A percentile compares a stretch with the other conserved stretches of the same genome.
Evolutionary conservation across 2,329 filamentous ascomycete genomes (phyloP).

Genomic region (Pestalotiopsis sp.): DNA sequence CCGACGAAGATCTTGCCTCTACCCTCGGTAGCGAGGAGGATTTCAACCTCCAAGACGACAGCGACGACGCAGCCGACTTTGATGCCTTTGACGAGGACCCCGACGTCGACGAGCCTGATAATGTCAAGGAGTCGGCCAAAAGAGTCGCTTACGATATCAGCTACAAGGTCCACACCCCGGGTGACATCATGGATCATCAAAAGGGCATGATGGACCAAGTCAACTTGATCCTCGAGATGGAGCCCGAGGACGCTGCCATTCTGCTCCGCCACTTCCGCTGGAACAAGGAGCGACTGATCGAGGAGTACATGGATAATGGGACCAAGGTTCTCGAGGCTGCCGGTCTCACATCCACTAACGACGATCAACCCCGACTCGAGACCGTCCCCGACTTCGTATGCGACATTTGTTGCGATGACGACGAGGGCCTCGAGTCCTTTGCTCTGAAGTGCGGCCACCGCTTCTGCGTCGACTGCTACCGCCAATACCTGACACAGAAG

Average conservation of each 20-base stretch:
- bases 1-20: constrained; percentile 92
- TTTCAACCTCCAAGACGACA: constrained; percentile 71
- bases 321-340: constrained; percentile 81
- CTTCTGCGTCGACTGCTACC: constrained; percentile 91
- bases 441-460: constrained; percentile 94
- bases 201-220: constrained; percentile 87
- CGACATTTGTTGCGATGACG: constrained; percentile 96
- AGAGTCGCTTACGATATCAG: constrained; percentile 81
- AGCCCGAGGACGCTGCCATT: constrained; percentile 88
- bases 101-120: constrained; percentile 52
- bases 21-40: constrained; percentile 78
- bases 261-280: constrained; percentile 86
- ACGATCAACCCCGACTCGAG: constrained; percentile 68
- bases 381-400: constrained; percentile 79
- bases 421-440: constrained; percentile 75
- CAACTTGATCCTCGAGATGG: constrained; percentile 86
- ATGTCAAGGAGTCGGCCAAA: constrained; percentile 69
- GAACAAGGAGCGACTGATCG: constrained; percentile 95
- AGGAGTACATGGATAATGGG: constrained; percentile 92
- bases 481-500: constrained; percentile 89
- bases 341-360: constrained; percentile 72
- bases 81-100: constrained; percentile 62
- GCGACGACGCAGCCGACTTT: constrained; percentile 65
- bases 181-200: constrained; percentile 84
- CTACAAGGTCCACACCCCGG: constrained; percentile 78